Evolutionary conservation across 345 rosid species (phyloP).

Genomic region (Salix caprea): DNA sequence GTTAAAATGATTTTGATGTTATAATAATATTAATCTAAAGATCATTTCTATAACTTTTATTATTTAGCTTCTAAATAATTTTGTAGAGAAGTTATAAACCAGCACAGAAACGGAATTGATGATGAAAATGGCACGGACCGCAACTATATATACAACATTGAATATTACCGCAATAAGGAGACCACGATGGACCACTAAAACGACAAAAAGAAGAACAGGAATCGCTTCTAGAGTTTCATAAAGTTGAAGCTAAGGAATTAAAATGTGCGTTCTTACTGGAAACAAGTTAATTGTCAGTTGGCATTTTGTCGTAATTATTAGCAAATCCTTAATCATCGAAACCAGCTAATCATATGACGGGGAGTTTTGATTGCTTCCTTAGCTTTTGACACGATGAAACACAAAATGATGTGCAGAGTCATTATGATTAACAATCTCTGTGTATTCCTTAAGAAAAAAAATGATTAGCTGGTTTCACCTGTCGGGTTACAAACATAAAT

Average conservation of each 20-base stretch:
- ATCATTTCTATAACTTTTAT: no score
- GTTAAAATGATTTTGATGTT: no score
- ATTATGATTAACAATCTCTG: background rate
- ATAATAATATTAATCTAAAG: no score
- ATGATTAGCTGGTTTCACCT: background rate
- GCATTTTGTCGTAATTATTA: background rate
- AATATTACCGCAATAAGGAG: background rate
- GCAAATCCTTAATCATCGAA: background rate
- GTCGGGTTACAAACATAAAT: background rate
- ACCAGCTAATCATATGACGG: background rate
- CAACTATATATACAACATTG: no score
- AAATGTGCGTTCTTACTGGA: no score
- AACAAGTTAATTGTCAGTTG: background rate
- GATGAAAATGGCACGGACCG: no score
- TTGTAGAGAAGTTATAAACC: no score
- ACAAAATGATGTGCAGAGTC: background rate
- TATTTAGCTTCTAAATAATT: no score
- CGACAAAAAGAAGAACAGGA: background rate
- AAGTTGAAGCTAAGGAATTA: no score
- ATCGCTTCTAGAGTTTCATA: no score
- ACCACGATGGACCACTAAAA: background rate
- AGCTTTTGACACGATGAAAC: slow-evolving; percentile 7
- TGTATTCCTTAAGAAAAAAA: background rate
- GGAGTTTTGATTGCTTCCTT: background rate
- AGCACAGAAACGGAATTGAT: no score